These are phyloP conservation scores for Scedosporium boydii DNA, from an alignment of 2,329 filamentous ascomycete species.

Conservation along the genomic window DNA sequence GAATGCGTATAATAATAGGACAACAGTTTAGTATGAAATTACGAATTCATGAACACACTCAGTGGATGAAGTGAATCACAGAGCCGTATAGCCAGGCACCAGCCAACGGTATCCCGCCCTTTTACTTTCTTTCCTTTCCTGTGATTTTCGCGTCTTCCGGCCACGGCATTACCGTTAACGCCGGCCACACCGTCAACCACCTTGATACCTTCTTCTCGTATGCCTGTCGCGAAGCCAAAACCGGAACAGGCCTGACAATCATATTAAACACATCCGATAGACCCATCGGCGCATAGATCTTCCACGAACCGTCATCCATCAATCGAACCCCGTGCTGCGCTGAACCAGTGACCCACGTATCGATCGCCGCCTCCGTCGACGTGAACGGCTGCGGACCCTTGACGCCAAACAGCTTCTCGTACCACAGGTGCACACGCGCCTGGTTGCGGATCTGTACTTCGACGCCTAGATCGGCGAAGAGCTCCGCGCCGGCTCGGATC, in stretches of 20 bases:
- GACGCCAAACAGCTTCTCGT: slow-evolving; percentile 19
- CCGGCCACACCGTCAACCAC: background rate
- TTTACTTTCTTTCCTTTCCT: no score
- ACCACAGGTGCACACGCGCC: slow-evolving; percentile 28
- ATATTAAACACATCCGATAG: slow-evolving; percentile 25
- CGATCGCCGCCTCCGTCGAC: slow-evolving; percentile 22
- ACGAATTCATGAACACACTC: no score
- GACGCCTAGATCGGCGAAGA: slow-evolving; percentile 20
- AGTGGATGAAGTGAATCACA: no score
- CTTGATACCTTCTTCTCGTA: background rate
- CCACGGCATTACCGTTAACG: background rate
- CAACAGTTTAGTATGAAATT: background rate
- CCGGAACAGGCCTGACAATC: slow-evolving; percentile 21
- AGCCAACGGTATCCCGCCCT: no score
- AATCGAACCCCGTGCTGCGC: background rate
- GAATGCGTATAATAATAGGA: background rate
- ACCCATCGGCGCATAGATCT: slow-evolving; percentile 24
- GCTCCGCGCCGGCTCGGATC: slow-evolving; percentile 18
- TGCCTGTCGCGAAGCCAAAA: slow-evolving; percentile 12
- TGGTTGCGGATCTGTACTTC: slow-evolving; percentile 29
- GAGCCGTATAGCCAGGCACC: no score
- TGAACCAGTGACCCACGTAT: slow-evolving; percentile 20
- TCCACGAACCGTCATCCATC: slow-evolving; percentile 17
- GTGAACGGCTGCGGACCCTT: slow-evolving; percentile 18
- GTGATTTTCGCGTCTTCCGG: background rate